These are phyloP conservation scores for Pistacia vera DNA, from an alignment of 345 rosid genomes.

Conservation along the genomic window DNA sequence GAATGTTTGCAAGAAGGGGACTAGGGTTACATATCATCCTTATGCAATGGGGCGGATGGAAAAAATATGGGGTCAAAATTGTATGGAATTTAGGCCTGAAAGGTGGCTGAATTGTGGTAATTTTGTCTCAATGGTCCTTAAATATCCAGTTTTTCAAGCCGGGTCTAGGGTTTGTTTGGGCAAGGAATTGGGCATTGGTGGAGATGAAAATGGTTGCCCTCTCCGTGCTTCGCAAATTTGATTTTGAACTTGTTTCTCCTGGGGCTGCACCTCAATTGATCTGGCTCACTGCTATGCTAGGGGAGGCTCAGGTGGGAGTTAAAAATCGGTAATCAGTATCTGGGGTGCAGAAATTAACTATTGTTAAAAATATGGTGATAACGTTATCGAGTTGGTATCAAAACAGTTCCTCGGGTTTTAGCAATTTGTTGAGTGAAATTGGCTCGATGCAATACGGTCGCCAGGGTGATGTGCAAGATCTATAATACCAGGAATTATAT, in stretches of 20 bases:
- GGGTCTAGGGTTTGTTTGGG: conserved; percentile 48
- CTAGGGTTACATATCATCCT: conserved; percentile 50
- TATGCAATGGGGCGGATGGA: conserved; percentile 78
- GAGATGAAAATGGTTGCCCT: conserved; percentile 47
- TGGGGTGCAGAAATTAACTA: too few relatives aligned
- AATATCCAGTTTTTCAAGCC: conserved; percentile 47
- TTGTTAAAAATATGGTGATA: too few relatives aligned
- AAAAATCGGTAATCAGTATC: background rate
- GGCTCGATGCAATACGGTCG: too few relatives aligned
- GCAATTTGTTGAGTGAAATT: background rate
- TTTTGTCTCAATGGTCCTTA: conserved; percentile 33
- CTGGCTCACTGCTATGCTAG: conserved; percentile 28
- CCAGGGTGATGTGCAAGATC: too few relatives aligned
- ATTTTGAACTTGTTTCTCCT: conserved; percentile 31
- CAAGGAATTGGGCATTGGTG: conserved; percentile 40
- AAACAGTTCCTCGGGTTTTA: too few relatives aligned
- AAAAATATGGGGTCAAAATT: conserved; percentile 54
- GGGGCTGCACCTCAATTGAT: conserved; percentile 21
- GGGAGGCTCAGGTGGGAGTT: conserved; percentile 25
- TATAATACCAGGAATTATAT: too few relatives aligned
- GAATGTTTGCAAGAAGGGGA: conserved; percentile 48
- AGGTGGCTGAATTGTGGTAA: conserved; percentile 43
- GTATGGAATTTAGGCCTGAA: conserved; percentile 55
- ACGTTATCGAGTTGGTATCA: too few relatives aligned
- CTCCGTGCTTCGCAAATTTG: conserved; percentile 30